Percentiles rank a stretch among this genome's conserved stretches.
Conservation (phyloP, 2,329 filamentous ascomycete species). For the Pseudogymnoascus sp. region DNA sequence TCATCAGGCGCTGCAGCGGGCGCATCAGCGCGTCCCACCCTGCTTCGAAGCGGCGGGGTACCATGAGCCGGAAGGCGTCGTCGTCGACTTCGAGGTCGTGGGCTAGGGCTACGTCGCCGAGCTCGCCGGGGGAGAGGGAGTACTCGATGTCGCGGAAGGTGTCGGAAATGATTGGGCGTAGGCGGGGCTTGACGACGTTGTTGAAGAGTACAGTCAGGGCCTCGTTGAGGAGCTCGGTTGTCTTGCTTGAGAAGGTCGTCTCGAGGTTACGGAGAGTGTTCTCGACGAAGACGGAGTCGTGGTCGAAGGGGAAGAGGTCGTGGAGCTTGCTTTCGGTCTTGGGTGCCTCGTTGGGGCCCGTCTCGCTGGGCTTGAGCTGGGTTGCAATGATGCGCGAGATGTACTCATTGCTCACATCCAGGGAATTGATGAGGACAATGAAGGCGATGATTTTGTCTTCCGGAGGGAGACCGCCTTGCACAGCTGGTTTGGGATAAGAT, state of each 20-base stretch:
- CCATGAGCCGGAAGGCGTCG: constrained; percentile 55
- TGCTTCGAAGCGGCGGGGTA: constrained; percentile 72
- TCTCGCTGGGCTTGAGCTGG: constrained; percentile 46
- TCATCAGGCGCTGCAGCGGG: constrained; percentile 80
- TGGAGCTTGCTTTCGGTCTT: constrained; percentile 38
- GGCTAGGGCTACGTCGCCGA: constrained; percentile 49
- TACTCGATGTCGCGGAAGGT: constrained; percentile 93
- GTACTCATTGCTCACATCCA: constrained; percentile 89
- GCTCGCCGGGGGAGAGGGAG: constrained; percentile 56
- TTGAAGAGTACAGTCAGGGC: constrained; percentile 81
- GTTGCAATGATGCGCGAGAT: constrained; percentile 75
- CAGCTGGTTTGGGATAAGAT: constrained; percentile 73
- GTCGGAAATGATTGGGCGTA: constrained; percentile 79
- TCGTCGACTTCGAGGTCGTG: constrained; percentile 42
- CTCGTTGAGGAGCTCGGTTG: constrained; percentile 74
- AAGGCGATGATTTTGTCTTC: constrained; percentile 87
- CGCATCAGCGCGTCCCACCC: constrained; percentile 82
- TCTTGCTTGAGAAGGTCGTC: constrained; percentile 67
- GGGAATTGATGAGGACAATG: constrained; percentile 88
- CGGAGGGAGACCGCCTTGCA: constrained; percentile 75
- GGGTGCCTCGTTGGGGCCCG: constrained; percentile 28
- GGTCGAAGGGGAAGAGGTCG: constrained; percentile 72
- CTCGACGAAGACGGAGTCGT: constrained; percentile 65
- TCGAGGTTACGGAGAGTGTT: constrained; percentile 64
- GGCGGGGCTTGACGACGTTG: constrained; percentile 76